A percentile compares a stretch with the other conserved stretches of the same genome.
phyloP scores from a whole-genome alignment of 768 basidiomycete species.

The Amanita subjunquillea region DNA sequence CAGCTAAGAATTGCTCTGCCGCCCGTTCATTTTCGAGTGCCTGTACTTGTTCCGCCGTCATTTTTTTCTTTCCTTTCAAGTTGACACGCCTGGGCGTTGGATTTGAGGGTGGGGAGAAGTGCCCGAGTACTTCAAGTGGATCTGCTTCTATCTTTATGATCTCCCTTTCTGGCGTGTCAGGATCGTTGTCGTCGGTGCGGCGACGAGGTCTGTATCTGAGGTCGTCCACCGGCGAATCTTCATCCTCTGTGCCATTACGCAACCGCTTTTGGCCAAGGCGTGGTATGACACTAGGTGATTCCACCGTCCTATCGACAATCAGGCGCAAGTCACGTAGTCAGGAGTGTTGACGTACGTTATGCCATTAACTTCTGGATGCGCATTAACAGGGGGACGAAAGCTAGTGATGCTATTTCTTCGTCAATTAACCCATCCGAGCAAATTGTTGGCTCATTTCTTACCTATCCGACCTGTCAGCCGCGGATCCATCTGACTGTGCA shows the following conservation, averaged over 20 bases:
- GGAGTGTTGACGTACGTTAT: neutral
- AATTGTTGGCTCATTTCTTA: neutral
- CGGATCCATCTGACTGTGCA: no score
- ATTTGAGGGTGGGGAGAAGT: neutral
- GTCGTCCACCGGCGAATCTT: conserved; percentile 1
- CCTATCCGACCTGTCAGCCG: neutral
- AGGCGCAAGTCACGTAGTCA: neutral
- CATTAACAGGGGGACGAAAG: neutral
- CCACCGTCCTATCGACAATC: neutral
- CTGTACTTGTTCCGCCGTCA: conserved; percentile 9
- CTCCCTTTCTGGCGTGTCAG: neutral
- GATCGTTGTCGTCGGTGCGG: neutral
- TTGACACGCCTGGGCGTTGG: conserved; percentile 1
- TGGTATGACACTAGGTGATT: neutral
- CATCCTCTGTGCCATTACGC: neutral
- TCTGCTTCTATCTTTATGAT: neutral
- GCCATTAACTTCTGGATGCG: neutral
- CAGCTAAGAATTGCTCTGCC: neutral
- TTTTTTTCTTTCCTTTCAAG: conserved; percentile 11
- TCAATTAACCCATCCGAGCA: neutral
- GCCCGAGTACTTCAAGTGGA: neutral
- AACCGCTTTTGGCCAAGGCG: neutral
- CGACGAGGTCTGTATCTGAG: conserved; percentile 5
- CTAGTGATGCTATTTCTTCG: neutral
- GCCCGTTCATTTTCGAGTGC: conserved; percentile 3